phyloP scores from a whole-genome alignment of 116 monocot genomes.

The Phalaenopsis hybrid region DNA sequence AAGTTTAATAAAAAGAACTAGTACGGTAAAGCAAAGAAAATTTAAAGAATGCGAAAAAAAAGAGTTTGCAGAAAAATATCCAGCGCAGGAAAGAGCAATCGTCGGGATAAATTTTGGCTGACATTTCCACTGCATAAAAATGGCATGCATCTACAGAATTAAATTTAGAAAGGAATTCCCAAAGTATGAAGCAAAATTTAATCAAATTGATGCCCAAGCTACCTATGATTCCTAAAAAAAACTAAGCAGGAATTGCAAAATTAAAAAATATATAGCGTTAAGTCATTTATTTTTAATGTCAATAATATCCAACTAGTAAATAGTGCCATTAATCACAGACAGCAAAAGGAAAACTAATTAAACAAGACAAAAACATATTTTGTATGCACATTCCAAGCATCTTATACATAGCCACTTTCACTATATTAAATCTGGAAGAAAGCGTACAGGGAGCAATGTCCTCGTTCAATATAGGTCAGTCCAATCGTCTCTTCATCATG shows the following conservation, averaged over 20 bases:
- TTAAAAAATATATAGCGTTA: neutral
- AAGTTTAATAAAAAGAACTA: neutral
- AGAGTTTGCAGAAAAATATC: neutral
- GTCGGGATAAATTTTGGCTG: neutral
- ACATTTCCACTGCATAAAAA: neutral
- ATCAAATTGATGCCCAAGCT: neutral
- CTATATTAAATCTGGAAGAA: neutral
- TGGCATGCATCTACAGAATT: neutral
- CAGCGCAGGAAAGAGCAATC: neutral
- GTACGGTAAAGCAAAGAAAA: neutral
- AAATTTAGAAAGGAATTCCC: neutral
- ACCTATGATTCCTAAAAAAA: neutral
- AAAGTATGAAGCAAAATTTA: neutral
- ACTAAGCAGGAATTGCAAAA: neutral
- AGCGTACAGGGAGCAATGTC: neutral
- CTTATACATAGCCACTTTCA: neutral
- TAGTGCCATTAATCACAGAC: neutral
- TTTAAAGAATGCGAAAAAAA: neutral
- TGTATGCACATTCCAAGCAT: neutral
- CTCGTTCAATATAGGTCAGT: neutral
- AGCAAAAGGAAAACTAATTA: neutral
- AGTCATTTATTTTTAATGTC: neutral
- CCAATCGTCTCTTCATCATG: neutral
- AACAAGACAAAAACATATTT: neutral
- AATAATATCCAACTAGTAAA: too few species aligned